Evolutionary conservation across 2,329 filamentous ascomycete genomes (phyloP).

Genomic region (Alternaria incomplexa): DNA sequence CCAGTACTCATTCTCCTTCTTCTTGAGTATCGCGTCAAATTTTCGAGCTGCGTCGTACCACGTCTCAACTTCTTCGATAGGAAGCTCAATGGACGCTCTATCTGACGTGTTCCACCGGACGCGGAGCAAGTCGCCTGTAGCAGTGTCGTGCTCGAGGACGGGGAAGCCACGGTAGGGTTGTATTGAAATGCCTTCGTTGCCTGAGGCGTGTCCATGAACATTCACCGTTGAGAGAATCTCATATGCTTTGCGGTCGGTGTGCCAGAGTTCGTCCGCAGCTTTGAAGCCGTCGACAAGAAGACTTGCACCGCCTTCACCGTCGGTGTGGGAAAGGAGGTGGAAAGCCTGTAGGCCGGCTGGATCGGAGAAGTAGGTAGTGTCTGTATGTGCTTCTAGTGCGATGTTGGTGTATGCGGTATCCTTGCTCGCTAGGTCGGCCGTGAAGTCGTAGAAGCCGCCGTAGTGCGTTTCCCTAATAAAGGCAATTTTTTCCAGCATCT

Average conservation of each 20-base stretch:
- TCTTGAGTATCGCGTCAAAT: conserved; percentile 73
- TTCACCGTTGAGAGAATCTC: conserved; percentile 61
- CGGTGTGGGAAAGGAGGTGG: conserved; percentile 82
- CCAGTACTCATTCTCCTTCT: conserved; percentile 73
- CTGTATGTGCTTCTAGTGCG: conserved; percentile 83
- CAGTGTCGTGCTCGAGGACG: conserved; percentile 68
- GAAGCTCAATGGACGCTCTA: conserved; percentile 69
- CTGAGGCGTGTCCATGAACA: conserved; percentile 82
- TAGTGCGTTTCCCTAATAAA: conserved; percentile 93
- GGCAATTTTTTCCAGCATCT: conserved; percentile 79
- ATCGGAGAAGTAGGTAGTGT: conserved; percentile 95
- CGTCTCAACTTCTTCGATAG: conserved; percentile 56
- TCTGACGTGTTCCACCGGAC: conserved; percentile 96
- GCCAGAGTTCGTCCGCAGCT: conserved; percentile 66
- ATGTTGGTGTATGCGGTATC: conserved; percentile 92
- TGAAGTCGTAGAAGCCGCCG: conserved; percentile 85
- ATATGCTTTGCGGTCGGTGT: conserved; percentile 64
- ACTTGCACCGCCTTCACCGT: conserved; percentile 73
- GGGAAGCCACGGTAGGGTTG: conserved; percentile 73
- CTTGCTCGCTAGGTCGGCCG: conserved; percentile 83
- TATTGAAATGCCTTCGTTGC: conserved; percentile 83
- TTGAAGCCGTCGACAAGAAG: conserved; percentile 87
- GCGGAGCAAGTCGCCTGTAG: conserved; percentile 59
- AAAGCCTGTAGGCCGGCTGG: conserved; percentile 91
- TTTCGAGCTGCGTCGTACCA: conserved; percentile 85